Evolutionary conservation across 2,329 filamentous ascomycete species (phyloP).

Genomic region (Penicillium sp.): DNA sequence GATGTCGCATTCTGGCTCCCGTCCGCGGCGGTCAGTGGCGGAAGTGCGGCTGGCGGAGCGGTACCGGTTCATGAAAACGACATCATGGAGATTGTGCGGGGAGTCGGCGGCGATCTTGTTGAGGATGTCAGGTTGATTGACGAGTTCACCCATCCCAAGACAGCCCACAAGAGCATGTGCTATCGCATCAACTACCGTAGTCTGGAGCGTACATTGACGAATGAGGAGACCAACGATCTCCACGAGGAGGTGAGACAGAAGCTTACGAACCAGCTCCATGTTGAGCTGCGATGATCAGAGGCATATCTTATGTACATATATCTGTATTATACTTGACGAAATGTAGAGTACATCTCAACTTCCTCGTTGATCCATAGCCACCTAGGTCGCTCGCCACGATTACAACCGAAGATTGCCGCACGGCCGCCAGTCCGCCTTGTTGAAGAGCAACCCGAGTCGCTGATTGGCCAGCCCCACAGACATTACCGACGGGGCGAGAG

Average conservation of each 20-base stretch:
- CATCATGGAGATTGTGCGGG: conserved; percentile 91
- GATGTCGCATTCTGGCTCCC: conserved; percentile 93
- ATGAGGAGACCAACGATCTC: conserved; percentile 75
- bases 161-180: conserved; percentile 80
- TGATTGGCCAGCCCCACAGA: conserved; percentile 37
- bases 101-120: conserved; percentile 78
- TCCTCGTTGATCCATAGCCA: background rate
- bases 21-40: conserved; percentile 43
- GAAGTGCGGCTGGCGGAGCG: conserved; percentile 44
- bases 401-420: conserved; percentile 28
- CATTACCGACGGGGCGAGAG: conserved; percentile 25
- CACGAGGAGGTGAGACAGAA: conserved; percentile 70
- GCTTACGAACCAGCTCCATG: conserved; percentile 73
- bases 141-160: conserved; percentile 87
- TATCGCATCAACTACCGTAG: conserved; percentile 95
- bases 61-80: conserved; percentile 86
- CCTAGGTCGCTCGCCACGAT: background rate
- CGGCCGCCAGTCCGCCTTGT: conserved; percentile 15
- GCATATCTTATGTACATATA: conserved; percentile 3
- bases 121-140: conserved; percentile 88
- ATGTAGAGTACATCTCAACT: conserved; percentile 12
- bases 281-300: conserved; percentile 70
- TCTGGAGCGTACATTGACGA: conserved; percentile 86
- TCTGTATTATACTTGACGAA: conserved; percentile 12
- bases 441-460: conserved; percentile 31